Evolutionary conservation across 2,329 filamentous ascomycete species (phyloP), one percentile per base, ranked within the genome.

Genomic region (Colletotrichum siamense): DNA sequence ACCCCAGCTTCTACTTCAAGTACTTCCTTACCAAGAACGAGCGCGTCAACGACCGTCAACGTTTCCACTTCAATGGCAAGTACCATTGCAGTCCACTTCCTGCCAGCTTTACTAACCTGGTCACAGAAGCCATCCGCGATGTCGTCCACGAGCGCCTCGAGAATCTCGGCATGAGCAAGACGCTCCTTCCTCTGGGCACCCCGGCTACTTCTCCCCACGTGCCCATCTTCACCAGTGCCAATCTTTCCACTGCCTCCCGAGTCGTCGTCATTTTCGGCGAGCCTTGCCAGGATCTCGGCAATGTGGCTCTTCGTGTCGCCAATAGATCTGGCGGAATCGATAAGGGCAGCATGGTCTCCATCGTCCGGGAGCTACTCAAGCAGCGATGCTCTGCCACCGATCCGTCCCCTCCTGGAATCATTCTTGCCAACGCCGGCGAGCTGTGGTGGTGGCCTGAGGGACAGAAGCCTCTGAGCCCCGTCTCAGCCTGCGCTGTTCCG

Each of bases 351-450:
- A 88, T 93, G 55, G 85, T 96, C 34, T 89, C 92, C 13, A 87
- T 96, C 73, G 89, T 94, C 28, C 83, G 87, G 44, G 85, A 83
- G 15, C 83, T 93, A 6, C 81, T 81, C 57, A 69, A 80, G 18
- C 84, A 88, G 72, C 77, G 63, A 28, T 83, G 83, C 39, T 85
- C 83, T 16, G 78, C 83, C 0, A 64, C 79, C 0, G 85, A 87
- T 24, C 32, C 81, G 0, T 79, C 82, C 3, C 78, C 86, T 3
- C 92, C 89, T 0, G 94, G 91, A 5, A 86, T 98, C 72, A 85
- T 98, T 32, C 86, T 98, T 30, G 91, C 95, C 62, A 98, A 98
- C 82, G 88, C 92, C 6, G 95, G 95, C 6, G 93, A 98, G 84
- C 86, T 95, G 22, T 87, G 93, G 80, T 98, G 95, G 93, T 95